These are phyloP conservation scores for Herpetospermum pedunculosum DNA, from an alignment of 306 rosid genomes.

Conservation along the genomic window DNA sequence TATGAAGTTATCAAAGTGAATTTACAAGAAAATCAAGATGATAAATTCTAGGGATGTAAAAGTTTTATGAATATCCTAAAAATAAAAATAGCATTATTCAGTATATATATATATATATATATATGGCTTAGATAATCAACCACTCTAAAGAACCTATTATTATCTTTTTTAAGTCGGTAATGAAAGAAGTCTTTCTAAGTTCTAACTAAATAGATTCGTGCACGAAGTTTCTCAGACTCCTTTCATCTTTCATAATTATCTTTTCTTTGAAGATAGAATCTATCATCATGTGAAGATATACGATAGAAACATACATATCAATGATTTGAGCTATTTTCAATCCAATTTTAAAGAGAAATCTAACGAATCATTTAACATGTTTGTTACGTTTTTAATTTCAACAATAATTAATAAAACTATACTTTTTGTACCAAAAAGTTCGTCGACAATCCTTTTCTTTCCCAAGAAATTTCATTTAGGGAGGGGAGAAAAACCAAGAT, in stretches of 20 bases:
- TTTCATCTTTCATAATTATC: neutral
- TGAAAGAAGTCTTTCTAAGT: neutral
- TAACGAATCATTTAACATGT: neutral
- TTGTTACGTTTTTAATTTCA: neutral
- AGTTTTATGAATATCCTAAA: neutral
- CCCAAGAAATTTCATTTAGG: neutral
- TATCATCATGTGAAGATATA: neutral
- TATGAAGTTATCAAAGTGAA: neutral
- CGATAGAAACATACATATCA: neutral
- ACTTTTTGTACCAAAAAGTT: neutral
- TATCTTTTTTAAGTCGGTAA: neutral
- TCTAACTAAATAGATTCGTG: neutral
- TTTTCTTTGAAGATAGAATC: neutral
- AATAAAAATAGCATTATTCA: too few relatives aligned
- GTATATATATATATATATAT: too few relatives aligned
- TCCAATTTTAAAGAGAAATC: neutral
- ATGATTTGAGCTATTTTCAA: neutral
- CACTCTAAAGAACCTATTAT: neutral
- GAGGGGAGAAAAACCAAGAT: neutral
- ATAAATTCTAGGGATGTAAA: neutral
- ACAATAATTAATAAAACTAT: neutral
- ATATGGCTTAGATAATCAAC: neutral
- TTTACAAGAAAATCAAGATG: neutral
- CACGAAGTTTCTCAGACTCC: neutral
- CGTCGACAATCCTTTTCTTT: neutral